Evolutionary conservation across 306 rosid genomes (phyloP), one percentile per base, ranked within the genome.

Genomic region (Dicorynia guianensis): DNA sequence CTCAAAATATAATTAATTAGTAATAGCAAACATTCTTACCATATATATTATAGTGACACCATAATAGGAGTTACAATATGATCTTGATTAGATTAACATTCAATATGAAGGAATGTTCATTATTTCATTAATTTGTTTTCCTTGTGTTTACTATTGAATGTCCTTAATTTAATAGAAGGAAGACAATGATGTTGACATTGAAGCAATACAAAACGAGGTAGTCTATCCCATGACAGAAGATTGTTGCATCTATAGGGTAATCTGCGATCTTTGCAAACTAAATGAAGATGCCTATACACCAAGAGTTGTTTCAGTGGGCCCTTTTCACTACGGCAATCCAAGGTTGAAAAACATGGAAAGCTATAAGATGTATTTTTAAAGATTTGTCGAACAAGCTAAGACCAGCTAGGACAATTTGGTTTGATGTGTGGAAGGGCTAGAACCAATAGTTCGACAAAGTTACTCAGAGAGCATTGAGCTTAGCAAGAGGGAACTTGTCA

Each of bases 261-360:
- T 67, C 0, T 8, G 0, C 39, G 1, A 6, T 11, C 42, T 71
- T 1, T 56, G 67, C 42, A 10, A 42, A 13, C 0, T 25, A 20
- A 71, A 57, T 0, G 5, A n/a, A 40, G 57, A 44, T 12, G 67
- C 46, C 11, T 71, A 57, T 38, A 56, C 76, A 1, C 67, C 44
- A 2, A 71, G n/a, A 8, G 38, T 53, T 15, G 35, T 53, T 69
- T 69, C 72, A n/a, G 30, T 67, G 3, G 72, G 72, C 42, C 72
- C 72, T 13, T 13, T 47, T 13, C 72, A 67, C 20, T 3, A 13
- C n/a, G 30, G 18, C 3, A n/a, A 67, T 33, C 3, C 17, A 8
- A 1, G 8, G 1, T 6, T 30, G 7, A 20, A 1, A 47, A 67
- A 14, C 8, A 71, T 71, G 57, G 20, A 44, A 44, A 9, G 11